Evolutionary conservation across 139 green algal species (phyloP).

Genomic region (Dunaliella primolecta): DNA sequence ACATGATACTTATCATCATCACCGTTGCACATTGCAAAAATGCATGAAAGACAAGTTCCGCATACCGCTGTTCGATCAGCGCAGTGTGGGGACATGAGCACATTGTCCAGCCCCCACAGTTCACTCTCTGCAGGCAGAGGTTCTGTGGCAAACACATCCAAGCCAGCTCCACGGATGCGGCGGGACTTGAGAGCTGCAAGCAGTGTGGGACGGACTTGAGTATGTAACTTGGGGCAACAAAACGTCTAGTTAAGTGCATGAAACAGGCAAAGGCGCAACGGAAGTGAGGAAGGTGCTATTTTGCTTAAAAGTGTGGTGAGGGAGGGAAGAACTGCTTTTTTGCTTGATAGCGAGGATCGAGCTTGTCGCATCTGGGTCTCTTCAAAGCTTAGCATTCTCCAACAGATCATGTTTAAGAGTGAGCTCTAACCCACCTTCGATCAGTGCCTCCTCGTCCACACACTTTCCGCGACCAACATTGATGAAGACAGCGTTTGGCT

Average conservation of each 20-base stretch:
- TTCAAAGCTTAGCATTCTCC: not conserved
- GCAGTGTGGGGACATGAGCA: slow-evolving; percentile 74
- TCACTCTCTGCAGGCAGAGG: slow-evolving; percentile 63
- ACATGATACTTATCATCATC: slow-evolving; percentile 75
- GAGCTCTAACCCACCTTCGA: slow-evolving; percentile 18
- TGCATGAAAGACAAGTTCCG: slow-evolving; percentile 51
- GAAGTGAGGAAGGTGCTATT: too few relatives aligned
- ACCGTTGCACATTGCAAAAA: slow-evolving; percentile 51
- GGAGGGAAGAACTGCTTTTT: not conserved
- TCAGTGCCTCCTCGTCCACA: slow-evolving; percentile 72
- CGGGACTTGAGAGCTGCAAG: slow-evolving; percentile 53
- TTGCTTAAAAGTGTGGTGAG: not conserved
- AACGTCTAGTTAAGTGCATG: too few relatives aligned
- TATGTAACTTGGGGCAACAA: not conserved
- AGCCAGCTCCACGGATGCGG: slow-evolving; percentile 65
- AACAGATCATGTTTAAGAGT: not conserved
- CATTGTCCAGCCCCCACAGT: slow-evolving; percentile 73
- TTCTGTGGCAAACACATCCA: slow-evolving; percentile 79
- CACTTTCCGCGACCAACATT: slow-evolving; percentile 80
- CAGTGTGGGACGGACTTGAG: not conserved
- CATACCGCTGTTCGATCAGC: slow-evolving; percentile 55
- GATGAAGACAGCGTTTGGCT: slow-evolving; percentile 68
- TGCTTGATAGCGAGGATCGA: too few relatives aligned
- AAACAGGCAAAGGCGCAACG: not conserved
- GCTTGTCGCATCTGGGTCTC: not conserved